Percentiles rank a stretch among this genome's conserved stretches.
phyloP scores from a whole-genome alignment of 2,329 filamentous ascomycete genomes.

The Colletotrichum musae region DNA sequence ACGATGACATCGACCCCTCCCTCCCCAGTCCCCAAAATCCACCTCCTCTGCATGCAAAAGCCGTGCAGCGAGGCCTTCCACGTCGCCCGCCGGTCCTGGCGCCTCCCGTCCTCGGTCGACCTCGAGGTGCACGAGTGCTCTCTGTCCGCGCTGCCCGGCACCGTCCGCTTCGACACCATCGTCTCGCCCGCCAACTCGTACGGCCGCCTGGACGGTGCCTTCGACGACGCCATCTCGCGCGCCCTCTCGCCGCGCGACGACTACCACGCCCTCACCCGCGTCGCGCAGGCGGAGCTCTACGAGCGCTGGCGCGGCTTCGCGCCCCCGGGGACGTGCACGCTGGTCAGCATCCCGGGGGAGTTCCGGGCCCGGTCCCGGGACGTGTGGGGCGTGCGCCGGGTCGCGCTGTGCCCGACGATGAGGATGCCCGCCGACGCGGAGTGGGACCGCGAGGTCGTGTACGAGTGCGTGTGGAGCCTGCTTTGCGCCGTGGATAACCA shows the following conservation, averaged over 20 bases:
- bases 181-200: conserved; percentile 71
- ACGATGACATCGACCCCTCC: neutral
- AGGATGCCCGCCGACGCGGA: conserved; percentile 56
- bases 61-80: conserved; percentile 57
- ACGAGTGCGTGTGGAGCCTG: conserved; percentile 68
- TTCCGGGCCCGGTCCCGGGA: conserved; percentile 52
- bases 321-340: conserved; percentile 64
- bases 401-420: conserved; percentile 70
- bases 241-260: conserved; percentile 60
- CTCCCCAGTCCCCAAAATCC: conserved; percentile 53
- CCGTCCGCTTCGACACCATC: conserved; percentile 60
- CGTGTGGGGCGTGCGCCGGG: conserved; percentile 56
- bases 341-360: conserved; percentile 60
- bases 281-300: conserved; percentile 61
- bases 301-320: conserved; percentile 63
- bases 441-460: conserved; percentile 68
- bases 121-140: conserved; percentile 56
- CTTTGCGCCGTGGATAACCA: conserved; percentile 63
- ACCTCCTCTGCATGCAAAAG: conserved; percentile 58
- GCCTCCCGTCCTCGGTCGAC: conserved; percentile 48
- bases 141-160: conserved; percentile 54
- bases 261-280: conserved; percentile 63
- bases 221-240: conserved; percentile 68
- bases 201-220: conserved; percentile 67
- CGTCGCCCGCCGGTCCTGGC: conserved; percentile 48